Base-by-base conservation (phyloP, 2,329 filamentous ascomycete genomes). In the Ophiobolus disseminans region DNA sequence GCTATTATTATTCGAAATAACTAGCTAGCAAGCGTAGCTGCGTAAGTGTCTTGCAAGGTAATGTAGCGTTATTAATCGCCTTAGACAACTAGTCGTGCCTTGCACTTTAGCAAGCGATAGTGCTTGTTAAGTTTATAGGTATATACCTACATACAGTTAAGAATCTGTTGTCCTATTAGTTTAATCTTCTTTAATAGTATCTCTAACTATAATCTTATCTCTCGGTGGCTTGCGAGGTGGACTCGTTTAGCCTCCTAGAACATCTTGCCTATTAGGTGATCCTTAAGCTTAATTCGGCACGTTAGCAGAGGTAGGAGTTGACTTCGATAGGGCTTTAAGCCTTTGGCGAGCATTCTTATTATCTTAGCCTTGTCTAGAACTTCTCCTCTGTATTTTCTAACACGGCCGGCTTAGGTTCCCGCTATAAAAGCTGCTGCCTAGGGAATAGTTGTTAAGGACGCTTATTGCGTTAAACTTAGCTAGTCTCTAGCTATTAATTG, bases 61-160 rank as follows among this genome's bases (percentile, higher is more conserved):
- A 38, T 48, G 16, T 57, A 22, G 49, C 46, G 11, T 39, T 62
- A 38, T n/a, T 55, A 16, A 30, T 62, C 40, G 1, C 53, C 58
- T 36, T 55, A 16, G 11, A 59, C 55, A 22, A 45, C 45, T 1
- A 61, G 19, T 21, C 47, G 17, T 22, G 53, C 53, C 23, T 61
- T 59, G 16, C 28, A 45, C 34, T 52, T 55, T 3, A 39, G 19
- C 1, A 61, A 23, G 32, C 45, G 49, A 25, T 45, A 13, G 11
- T 45, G 5, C 14, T 50, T 41, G 14, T 50, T 16, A 3, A 50
- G 38, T 16, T 45, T 45, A 28, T 50, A 45, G 1, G 41, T 45
- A 11, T 41, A 50, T 20, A 50, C 47, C 47, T 16, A 51, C 34
- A 51, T 51, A 8, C 28, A 49, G 17, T 49, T 23, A 9, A 44